Conservation (phyloP, 306 rosid genomes). For the Pueraria montana region DNA sequence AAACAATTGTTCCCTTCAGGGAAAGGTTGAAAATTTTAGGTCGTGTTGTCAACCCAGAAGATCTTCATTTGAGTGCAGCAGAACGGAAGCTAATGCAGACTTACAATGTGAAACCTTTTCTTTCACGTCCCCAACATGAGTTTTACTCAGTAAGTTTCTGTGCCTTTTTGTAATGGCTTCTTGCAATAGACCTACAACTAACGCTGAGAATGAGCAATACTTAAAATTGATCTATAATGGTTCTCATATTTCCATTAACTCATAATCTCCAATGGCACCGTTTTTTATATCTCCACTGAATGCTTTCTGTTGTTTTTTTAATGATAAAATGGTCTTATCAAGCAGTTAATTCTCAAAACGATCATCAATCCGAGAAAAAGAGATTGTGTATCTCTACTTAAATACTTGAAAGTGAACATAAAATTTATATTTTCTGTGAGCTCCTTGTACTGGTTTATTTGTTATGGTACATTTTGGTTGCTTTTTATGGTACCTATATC, state of each 20-base stretch:
- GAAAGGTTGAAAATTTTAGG: constrained; percentile 88
- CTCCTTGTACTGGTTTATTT: not conserved
- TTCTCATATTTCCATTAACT: constrained; percentile 12
- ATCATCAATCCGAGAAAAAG: not conserved
- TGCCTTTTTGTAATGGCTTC: not conserved
- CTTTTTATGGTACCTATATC: not conserved
- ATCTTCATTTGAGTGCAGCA: constrained; percentile 71
- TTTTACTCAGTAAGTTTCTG: constrained; percentile 65
- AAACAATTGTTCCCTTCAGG: constrained; percentile 64
- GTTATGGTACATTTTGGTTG: not conserved
- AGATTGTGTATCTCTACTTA: not conserved
- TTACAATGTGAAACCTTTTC: constrained; percentile 87
- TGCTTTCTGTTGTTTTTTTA: not conserved
- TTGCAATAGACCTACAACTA: not conserved
- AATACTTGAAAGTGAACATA: not conserved
- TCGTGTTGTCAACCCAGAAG: constrained; percentile 75
- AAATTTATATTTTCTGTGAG: constrained; percentile 1
- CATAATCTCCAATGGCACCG: not conserved
- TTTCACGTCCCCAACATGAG: constrained; percentile 90
- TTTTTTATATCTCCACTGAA: not conserved
- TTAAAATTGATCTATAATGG: not conserved
- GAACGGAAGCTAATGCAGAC: constrained; percentile 83
- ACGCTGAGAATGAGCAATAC: not conserved
- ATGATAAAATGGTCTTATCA: not conserved
- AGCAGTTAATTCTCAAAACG: constrained; percentile 8